Base-by-base conservation (phyloP, 1,284 basidiomycete species). In the Rhizoctonia solani region DNA sequence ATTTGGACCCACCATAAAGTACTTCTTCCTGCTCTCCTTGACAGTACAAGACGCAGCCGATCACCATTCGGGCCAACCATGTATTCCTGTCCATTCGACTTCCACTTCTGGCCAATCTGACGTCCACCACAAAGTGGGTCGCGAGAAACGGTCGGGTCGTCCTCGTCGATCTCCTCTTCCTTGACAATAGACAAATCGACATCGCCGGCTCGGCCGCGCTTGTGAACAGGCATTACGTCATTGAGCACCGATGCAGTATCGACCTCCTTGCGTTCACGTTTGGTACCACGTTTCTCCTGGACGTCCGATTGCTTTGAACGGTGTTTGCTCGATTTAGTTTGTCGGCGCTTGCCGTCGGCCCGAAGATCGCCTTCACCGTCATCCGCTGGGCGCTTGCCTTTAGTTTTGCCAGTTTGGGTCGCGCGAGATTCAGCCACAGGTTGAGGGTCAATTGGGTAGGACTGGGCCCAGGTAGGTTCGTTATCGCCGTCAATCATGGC, bases 51-150 rank as follows among this genome's bases (percentile, higher is more conserved):
- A 23, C 88, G 82, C 59, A 90, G 78, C 25, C 87, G 80, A 72
- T 87, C 83, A n/a, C 87, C 88, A 70, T 87, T 85, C 6, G 80
- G 80, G 0, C 87, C 87, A 66, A 91, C 83, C 76, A 88, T 91
- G 77, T 83, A 91, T 58, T 77, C 78, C 30, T 87, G 77, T 42
- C 86, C 88, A 71, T 87, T 85, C 29, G 77, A 82, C 69, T 87
- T 84, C 89, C 89, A 92, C 74, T 87, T 82, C 49, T 92, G 89
- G 21, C 89, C 89, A 68, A 88, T 81, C 67, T 78, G 81, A 50
- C 84, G 82, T 32, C 82, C 81, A 69, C 79, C 81, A 69, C 83
- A 83, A 34, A 81, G 77, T 14, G 81, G 77, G 71, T 84, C 81
- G 54, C 74, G 77, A 19, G 83, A 83, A 13, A 81, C 70, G 13